phyloP scores from a whole-genome alignment of 176 grass and related monocot genomes.

The Musa acuminata region DNA sequence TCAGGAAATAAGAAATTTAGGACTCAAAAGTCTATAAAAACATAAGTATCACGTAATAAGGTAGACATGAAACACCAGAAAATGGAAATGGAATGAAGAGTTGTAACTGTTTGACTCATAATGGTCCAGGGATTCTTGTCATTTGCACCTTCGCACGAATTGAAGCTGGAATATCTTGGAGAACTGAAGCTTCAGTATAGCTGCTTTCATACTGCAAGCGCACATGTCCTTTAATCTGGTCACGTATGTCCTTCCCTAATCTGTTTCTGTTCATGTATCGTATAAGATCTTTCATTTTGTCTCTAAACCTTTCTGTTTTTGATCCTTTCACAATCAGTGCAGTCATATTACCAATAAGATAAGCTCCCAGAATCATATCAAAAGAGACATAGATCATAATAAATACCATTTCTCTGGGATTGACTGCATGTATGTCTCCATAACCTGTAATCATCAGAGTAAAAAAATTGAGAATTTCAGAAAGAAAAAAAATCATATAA shows the following conservation, averaged over 20 bases:
- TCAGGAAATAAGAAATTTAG: too few relatives aligned
- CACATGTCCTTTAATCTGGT: constrained; percentile 88
- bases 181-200: constrained; percentile 78
- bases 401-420: constrained; percentile 96
- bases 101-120: background rate
- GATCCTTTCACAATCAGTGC: constrained; percentile 99
- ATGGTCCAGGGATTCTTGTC: background rate
- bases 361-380: constrained; percentile 98
- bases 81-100: background rate
- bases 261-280: constrained; percentile 93
- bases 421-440: constrained; percentile 95
- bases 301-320: constrained; percentile 82
- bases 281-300: constrained; percentile 97
- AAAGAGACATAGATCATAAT: constrained; percentile 99
- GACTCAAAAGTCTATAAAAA: background rate
- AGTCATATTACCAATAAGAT: constrained; percentile 98
- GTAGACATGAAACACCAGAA: background rate
- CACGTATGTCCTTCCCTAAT: constrained; percentile 67
- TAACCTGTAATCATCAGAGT: constrained; percentile 40
- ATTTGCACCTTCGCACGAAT: constrained; percentile 74
- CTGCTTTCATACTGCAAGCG: constrained; percentile 90
- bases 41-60: background rate
- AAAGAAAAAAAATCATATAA: background rate
- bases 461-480: background rate
- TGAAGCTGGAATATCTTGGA: constrained; percentile 87